Evolutionary conservation across 805 yeast genomes (phyloP), one percentile per base, ranked within the genome.

Genomic region (Ogataea trehaloabstinens): DNA sequence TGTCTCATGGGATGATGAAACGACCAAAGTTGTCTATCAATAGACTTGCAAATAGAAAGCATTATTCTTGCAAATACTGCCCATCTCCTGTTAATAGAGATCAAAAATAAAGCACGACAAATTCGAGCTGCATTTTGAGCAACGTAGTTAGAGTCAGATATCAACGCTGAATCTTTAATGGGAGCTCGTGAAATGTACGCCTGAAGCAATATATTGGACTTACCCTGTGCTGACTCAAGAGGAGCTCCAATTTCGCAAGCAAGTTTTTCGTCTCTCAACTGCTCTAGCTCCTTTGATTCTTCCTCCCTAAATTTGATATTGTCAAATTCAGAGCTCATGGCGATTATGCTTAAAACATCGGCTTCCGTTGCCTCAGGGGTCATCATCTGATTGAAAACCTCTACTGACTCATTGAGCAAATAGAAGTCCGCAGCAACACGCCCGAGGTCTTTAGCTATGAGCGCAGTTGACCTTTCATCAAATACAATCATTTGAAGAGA

Each of bases 51-150:
- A 16, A 93, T 69, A 6, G 87, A 74, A 20, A 93, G 65, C 75
- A 90, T 74, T 5, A 83, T 74, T 40, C 80, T 76, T 35, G 93
- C 73, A 45, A 89, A 80, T 5, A 66, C 60, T 1, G 98, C 96
- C 99, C 99, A 93, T 41, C 95, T 70, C 49, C 99, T 71, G 54
- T 87, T 85, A 24, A 93, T 67, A 25, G 95, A 95, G 45, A 93
- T 80, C 45, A 90, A 65, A 51, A 93, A 89, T 34, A 95, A 68
- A 0, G 99, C 96, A 19, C 98, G 76, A 49, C 95, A 79, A 24
- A 93, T 91, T 68, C 99, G 80, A 1, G 91, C 88, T 3, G 97
- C 76, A 55, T 93, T 93, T 55, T 93, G 99, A 1, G 98, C 97
- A 40, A 93, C 95, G 58, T 93, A 93, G 46, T 87, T 85, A 34